These are phyloP conservation scores for Rhizophora mangle DNA, from an alignment of 345 rosid genomes.

Conservation along the genomic window DNA sequence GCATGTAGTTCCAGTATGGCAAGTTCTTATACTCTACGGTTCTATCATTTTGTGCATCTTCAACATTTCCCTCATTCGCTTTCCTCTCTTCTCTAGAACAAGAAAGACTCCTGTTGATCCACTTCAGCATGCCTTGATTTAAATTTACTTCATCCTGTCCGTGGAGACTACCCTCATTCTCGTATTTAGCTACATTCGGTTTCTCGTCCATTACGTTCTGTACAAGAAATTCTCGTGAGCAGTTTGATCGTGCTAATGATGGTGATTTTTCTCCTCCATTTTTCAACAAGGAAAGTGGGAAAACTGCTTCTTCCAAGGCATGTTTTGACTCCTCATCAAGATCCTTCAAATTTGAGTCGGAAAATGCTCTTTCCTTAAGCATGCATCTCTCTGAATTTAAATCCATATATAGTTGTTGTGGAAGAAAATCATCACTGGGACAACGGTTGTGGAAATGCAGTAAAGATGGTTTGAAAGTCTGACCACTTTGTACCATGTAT, in stretches of 20 bases:
- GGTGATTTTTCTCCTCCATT: constrained; percentile 43
- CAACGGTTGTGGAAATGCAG: constrained; percentile 39
- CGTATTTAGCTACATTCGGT: background rate
- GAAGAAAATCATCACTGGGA: constrained; percentile 41
- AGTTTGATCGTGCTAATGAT: constrained; percentile 34
- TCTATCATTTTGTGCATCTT: constrained; percentile 18
- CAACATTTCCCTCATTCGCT: constrained; percentile 11
- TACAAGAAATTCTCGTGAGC: constrained; percentile 23
- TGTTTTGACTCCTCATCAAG: constrained; percentile 30
- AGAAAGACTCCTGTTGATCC: constrained; percentile 23
- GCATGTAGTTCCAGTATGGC: constrained; percentile 24
- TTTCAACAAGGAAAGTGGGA: constrained; percentile 24
- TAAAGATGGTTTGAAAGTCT: constrained; percentile 27
- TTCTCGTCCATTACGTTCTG: constrained; percentile 34
- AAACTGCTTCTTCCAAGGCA: constrained; percentile 27
- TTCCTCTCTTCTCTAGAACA: constrained; percentile 25
- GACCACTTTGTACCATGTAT: constrained; percentile 29
- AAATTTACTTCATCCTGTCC: constrained; percentile 19
- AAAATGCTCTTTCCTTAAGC: constrained; percentile 50
- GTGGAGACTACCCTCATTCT: constrained; percentile 23
- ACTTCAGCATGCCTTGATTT: constrained; percentile 19
- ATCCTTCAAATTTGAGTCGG: constrained; percentile 50
- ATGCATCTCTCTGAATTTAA: constrained; percentile 22
- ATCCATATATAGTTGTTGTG: constrained; percentile 19
- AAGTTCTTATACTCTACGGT: constrained; percentile 20